phyloP scores from a whole-genome alignment of 257 asterid species.

The Solanum clarkiae region DNA sequence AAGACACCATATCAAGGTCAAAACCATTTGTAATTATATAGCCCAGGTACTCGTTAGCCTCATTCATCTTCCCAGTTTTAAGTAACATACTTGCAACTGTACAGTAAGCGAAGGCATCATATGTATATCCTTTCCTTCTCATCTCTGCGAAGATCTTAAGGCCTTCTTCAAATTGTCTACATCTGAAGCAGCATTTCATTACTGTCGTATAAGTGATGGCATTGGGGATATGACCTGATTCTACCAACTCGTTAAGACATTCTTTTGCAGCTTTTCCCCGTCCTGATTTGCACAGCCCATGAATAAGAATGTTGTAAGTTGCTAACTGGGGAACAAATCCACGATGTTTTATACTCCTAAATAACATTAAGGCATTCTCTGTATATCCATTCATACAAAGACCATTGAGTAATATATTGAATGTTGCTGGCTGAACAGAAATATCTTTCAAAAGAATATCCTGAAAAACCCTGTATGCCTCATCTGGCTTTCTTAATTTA shows the following conservation, averaged over 20 bases:
- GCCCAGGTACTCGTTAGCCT: slow-evolving; percentile 38
- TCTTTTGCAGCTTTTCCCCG: slow-evolving; percentile 35
- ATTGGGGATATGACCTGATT: slow-evolving; percentile 46
- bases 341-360: slow-evolving; percentile 37
- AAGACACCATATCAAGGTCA: slow-evolving; percentile 65
- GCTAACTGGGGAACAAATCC: slow-evolving; percentile 52
- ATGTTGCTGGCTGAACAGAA: slow-evolving; percentile 45
- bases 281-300: slow-evolving; percentile 41
- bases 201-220: slow-evolving; percentile 77
- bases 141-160: slow-evolving; percentile 54
- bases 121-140: slow-evolving; percentile 69
- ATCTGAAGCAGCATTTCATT: slow-evolving; percentile 57
- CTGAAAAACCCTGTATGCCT: slow-evolving; percentile 54
- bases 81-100: slow-evolving; percentile 59
- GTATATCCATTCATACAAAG: slow-evolving; percentile 56
- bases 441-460: slow-evolving; percentile 35
- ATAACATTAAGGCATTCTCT: slow-evolving; percentile 46
- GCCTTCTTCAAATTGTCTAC: slow-evolving; percentile 40
- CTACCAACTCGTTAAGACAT: slow-evolving; percentile 52
- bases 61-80: slow-evolving; percentile 33
- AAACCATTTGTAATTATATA: slow-evolving; percentile 63
- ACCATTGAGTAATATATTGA: slow-evolving; percentile 62
- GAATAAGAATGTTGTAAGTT: slow-evolving; percentile 74
- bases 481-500: slow-evolving; percentile 51
- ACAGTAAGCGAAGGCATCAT: slow-evolving; percentile 69